Evolutionary conservation across 2,329 filamentous ascomycete genomes (phyloP), one percentile per base, ranked within the genome.

Genomic region (Penicillium psychrosexuale): DNA sequence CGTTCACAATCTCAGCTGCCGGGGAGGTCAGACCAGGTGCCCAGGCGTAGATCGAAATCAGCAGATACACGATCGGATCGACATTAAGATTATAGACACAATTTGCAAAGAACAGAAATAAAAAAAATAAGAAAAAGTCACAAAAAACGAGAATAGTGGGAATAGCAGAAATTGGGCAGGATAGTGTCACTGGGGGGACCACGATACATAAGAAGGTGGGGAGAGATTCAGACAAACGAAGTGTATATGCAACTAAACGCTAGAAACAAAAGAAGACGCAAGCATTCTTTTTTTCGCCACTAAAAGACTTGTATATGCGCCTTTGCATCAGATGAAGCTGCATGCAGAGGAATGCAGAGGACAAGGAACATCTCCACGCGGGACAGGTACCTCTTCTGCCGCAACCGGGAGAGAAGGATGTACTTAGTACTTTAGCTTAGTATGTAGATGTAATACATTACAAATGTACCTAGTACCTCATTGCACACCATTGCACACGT

Each of bases 221-320:
- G 34, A 24, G 28, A 39, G 53, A 56, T 58, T 54, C 55, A 57
- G 56, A 58, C 55, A 59, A 48, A 46, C 34, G 27, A 36, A 2
- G 36, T 49, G 36, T 49, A 47, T 45, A 55, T 55, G 50, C 50
- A 53, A 54, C 38, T 56, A 62, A 47, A 45, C 43, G 34, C 24
- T 36, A 55, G 42, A 36, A 36, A 49, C 24, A 33, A 53, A 51
- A 40, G n/a, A 34, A 51, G 51, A 63, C 59, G 62, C 61, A 61
- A 57, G 57, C 62, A 61, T 65, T 24, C 22, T 24, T 6, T 24
- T 42, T 61, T 59, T 52, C 57, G 63, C 66, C 63, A 69, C 66
- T 24, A 33, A 61, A 40, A 45, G 27, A 22, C 17, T 24, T 27
- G 36, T 22, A 45, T 30, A 42, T 28, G 17, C 19, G 27, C 37